These are phyloP conservation scores for Clonostachys rhizophaga DNA, from an alignment of 2,329 filamentous ascomycete species.

Conservation along the genomic window DNA sequence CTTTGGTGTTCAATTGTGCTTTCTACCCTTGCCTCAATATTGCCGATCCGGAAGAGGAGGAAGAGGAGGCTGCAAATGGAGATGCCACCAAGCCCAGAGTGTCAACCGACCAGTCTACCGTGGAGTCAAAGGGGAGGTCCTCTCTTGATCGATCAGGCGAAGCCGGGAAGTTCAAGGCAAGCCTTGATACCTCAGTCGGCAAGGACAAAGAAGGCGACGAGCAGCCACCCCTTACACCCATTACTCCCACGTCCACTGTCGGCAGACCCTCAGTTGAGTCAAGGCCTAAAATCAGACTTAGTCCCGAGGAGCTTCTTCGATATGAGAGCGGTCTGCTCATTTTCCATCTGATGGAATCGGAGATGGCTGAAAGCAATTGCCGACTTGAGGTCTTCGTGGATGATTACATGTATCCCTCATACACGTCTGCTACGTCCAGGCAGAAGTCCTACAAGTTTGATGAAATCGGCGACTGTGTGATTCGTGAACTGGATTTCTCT, in stretches of 20 bases:
- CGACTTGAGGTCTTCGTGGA: conserved; percentile 89
- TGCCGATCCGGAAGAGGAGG: conserved; percentile 84
- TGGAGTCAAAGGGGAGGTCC: conserved; percentile 1
- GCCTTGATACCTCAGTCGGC: conserved; percentile 12
- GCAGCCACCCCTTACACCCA: not conserved
- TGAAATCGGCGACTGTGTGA: conserved; percentile 92
- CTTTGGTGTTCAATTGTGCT: conserved; percentile 73
- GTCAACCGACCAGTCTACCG: conserved; percentile 1
- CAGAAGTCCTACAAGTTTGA: conserved; percentile 70
- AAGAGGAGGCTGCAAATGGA: conserved; percentile 46
- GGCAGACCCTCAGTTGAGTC: conserved; percentile 41
- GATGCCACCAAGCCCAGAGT: conserved; percentile 22
- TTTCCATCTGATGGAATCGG: conserved; percentile 88
- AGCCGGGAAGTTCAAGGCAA: conserved; percentile 39
- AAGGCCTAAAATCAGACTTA: conserved; percentile 73
- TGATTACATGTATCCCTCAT: conserved; percentile 89
- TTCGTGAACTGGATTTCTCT: conserved; percentile 96
- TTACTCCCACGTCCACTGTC: conserved; percentile 31
- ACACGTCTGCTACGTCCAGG: conserved; percentile 73
- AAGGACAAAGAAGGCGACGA: conserved; percentile 10
- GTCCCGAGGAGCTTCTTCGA: conserved; percentile 73
- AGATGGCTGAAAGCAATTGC: conserved; percentile 71
- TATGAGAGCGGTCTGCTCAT: conserved; percentile 91
- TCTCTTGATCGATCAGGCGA: conserved; percentile 11
- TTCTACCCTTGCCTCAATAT: conserved; percentile 91